Base-by-base conservation (phyloP, 139 green algal species). In the Microglena sp. region DNA sequence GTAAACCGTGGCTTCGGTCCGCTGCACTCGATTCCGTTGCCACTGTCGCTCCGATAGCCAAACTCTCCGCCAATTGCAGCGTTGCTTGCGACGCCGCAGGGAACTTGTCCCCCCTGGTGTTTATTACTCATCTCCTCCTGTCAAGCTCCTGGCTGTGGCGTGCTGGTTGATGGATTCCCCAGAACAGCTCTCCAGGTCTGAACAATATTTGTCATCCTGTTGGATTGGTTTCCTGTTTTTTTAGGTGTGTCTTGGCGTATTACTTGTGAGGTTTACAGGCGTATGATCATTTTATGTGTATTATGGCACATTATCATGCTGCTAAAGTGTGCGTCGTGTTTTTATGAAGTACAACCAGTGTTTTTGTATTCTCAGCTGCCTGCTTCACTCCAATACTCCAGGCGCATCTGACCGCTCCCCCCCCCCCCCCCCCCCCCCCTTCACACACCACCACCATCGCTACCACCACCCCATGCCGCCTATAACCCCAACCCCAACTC, bases 161-260 rank as follows among this genome's bases (percentile, higher is more conserved):
- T 77, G 53, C 53, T 69, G 8, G 81, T 86, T 57, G 84, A 91
- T 68, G 82, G 89, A 65, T 95, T 95, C 63, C 89, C 88, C 0
- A 75, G 89, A 45, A 95, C 87, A 18, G 85, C 83, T 6, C 68
- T 87, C 43, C 74, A 80, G 74, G 73, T 80, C 18, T 50, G 40
- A 50, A 18, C 40, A 24, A 24, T 18, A 50, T 11, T 11, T 11
- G 11, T 50, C 40, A 50, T 11, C 15, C 15, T 11, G 40, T 50
- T 50, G 18, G 18, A 18, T 11, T 18, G 15, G 11, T 50, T 50
- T 11, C 15, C 15, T 11, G 15, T 50, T 11, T 50, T 24, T 24
- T 50, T 18, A 50, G 40, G 18, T 50, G 15, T 24, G 15, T 11
- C 11, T 11, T 24, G 15, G 15, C 18, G 40, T 50, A 50, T 50